A percentile compares a stretch with the other conserved stretches of the same genome.
phyloP scores from a whole-genome alignment of 805 yeast genomes.

The Candida gorgasii region DNA sequence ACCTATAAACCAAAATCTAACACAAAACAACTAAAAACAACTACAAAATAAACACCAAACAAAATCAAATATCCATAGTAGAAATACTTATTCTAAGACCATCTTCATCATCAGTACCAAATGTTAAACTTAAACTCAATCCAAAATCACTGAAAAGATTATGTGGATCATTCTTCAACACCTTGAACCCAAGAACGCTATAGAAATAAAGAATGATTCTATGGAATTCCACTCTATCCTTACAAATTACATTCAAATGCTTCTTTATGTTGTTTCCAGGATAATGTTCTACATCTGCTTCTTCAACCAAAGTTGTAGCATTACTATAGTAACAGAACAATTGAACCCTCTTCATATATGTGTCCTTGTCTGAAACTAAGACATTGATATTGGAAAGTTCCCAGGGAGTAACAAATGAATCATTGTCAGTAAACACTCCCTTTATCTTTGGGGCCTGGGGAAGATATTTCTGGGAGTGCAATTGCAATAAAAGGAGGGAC shows the following conservation, averaged over 20 bases:
- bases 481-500: constrained; percentile 13
- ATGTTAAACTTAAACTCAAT: not conserved
- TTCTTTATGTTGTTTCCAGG: not conserved
- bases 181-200: not conserved
- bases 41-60: not conserved
- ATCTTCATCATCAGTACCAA: constrained; percentile 1
- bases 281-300: not conserved
- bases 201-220: constrained; percentile 1
- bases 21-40: too few relatives aligned
- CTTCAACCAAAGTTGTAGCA: not conserved
- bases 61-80: not conserved
- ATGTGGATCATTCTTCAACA: not conserved
- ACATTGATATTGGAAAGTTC: not conserved
- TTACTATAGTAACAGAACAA: not conserved
- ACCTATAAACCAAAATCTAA: too few relatives aligned
- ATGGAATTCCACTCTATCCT: constrained; percentile 4
- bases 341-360: not conserved
- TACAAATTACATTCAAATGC: not conserved
- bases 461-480: not conserved
- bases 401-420: not conserved
- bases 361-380: not conserved
- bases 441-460: not conserved
- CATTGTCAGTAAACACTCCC: not conserved
- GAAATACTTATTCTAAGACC: not conserved
- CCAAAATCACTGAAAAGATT: constrained; percentile 1